Base-by-base conservation (phyloP, 1,139 yeast species). In the Taiozyma sp. region DNA sequence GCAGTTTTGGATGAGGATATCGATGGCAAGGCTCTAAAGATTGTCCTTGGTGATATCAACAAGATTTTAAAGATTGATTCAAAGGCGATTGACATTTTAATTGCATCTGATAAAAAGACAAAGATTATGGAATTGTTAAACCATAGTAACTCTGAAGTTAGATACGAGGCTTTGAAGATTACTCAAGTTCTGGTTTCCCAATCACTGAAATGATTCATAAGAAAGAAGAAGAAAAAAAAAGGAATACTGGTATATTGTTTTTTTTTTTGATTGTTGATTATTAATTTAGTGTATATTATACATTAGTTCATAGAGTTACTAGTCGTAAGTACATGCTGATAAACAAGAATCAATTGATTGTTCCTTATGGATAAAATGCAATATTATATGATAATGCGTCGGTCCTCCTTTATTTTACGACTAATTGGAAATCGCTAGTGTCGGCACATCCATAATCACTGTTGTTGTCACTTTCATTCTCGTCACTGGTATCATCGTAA, bases 131-230 rank as follows among this genome's bases (percentile, higher is more conserved):
- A 80, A 55, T 76, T 90, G 58, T 84, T 93, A 80, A 88, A 84
- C 60, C 84, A 84, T 51, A 80, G 85, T 43, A 95, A 90, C 67
- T 78, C 91, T 42, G 95, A 89, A 63, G 91, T 93, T 60, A 88
- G 93, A 67, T 93, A 86, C 67, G 97, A 93, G 72, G 98, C 99
- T 2, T 79, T 93, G 64, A 88, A 88, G 68, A 90, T 98, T 1
- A 88, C 97, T 24, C 99, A 95, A 73, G 80, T 85, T 53, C 80
- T 93, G 63, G 95, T 93, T 52, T 89, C 97, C 8, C 91, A 88
- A 61, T 75, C 85, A 21, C 68, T 69, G 53, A 70, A 67, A 58
- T 69, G 53, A 57, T 35, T 19, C 19, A 19, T 19, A 19, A 19
- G 45, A 11, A n/a, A n/a, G 21, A 44, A 11, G 21, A 24, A 24